Evolutionary conservation across 176 grass and related monocot genomes (phyloP).

Genomic region (Zoysia pacifica): DNA sequence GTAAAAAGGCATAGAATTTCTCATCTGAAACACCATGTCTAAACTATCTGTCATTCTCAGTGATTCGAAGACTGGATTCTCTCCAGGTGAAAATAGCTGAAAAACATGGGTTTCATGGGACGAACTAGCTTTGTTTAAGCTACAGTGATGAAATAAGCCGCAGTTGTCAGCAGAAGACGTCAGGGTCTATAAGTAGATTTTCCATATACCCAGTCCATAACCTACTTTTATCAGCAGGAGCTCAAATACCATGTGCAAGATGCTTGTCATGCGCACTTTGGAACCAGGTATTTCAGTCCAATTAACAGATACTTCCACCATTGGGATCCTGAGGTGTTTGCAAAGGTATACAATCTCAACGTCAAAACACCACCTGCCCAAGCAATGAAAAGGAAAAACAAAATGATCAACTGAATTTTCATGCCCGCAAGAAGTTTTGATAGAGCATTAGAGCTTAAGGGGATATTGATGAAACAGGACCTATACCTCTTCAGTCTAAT

Average conservation of each 20-base stretch:
- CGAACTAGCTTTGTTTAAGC: constrained; percentile 12
- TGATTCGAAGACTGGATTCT: constrained; percentile 28
- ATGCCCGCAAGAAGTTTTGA: background rate
- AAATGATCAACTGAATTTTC: background rate
- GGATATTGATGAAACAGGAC: background rate
- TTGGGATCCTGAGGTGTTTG: constrained; percentile 80
- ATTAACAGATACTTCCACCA: constrained; percentile 79
- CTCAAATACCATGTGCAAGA: constrained; percentile 96
- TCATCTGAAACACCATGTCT: constrained; percentile 8
- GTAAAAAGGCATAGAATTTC: background rate
- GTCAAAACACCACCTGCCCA: constrained; percentile 91
- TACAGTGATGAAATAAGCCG: constrained; percentile 35
- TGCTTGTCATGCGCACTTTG: constrained; percentile 80
- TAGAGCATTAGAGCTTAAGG: background rate
- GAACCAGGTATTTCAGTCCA: constrained; percentile 98
- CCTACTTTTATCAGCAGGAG: constrained; percentile 82
- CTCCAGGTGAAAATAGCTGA: constrained; percentile 4
- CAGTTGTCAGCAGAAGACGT: constrained; percentile 10
- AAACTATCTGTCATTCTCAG: constrained; percentile 20
- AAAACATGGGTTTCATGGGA: constrained; percentile 7
- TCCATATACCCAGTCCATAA: constrained; percentile 89
- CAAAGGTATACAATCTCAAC: constrained; percentile 94
- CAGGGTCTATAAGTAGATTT: constrained; percentile 55
- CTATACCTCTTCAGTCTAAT: constrained; percentile 84
- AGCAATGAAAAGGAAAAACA: background rate